Conservation (phyloP, 345 rosid species). For the Gossypium mustelinum region DNA sequence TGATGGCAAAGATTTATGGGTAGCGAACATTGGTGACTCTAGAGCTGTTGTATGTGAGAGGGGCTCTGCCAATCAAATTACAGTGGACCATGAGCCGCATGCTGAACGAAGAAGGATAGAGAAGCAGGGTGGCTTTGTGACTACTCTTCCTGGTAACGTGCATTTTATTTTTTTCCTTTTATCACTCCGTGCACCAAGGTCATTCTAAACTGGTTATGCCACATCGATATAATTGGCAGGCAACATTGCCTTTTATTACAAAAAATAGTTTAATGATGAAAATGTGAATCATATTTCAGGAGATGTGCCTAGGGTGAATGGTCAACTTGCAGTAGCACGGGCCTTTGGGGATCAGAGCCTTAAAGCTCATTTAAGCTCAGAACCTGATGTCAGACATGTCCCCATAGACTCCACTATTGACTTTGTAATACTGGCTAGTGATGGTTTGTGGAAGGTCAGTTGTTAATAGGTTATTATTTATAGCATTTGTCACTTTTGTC, state of each 20-base stretch:
- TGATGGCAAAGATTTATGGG: conserved; percentile 60
- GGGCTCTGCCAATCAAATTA: conserved; percentile 50
- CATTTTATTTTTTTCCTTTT: not conserved
- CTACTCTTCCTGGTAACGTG: conserved; percentile 43
- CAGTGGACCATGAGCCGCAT: conserved; percentile 54
- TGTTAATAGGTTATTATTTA: conserved; percentile 3
- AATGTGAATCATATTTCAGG: conserved; percentile 33
- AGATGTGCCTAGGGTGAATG: conserved; percentile 59
- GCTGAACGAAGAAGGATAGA: conserved; percentile 44
- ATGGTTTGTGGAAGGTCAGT: conserved; percentile 67
- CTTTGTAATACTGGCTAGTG: conserved; percentile 52
- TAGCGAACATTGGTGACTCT: conserved; percentile 59
- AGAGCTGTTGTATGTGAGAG: conserved; percentile 57
- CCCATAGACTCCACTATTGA: conserved; percentile 41
- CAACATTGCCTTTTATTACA: not conserved
- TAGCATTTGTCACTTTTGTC: not conserved
- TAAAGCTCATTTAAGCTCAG: conserved; percentile 59
- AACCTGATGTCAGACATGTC: conserved; percentile 45
- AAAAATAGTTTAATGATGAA: conserved; percentile 8
- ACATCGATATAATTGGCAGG: not conserved
- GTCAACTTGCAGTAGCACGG: conserved; percentile 58
- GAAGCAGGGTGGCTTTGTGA: conserved; percentile 52
- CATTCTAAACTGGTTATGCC: not conserved
- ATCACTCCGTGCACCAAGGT: not conserved
- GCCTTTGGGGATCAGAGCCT: conserved; percentile 63